Evolutionary conservation across 1,284 basidiomycete genomes (phyloP).

Genomic region (Hemileia vastatrix): DNA sequence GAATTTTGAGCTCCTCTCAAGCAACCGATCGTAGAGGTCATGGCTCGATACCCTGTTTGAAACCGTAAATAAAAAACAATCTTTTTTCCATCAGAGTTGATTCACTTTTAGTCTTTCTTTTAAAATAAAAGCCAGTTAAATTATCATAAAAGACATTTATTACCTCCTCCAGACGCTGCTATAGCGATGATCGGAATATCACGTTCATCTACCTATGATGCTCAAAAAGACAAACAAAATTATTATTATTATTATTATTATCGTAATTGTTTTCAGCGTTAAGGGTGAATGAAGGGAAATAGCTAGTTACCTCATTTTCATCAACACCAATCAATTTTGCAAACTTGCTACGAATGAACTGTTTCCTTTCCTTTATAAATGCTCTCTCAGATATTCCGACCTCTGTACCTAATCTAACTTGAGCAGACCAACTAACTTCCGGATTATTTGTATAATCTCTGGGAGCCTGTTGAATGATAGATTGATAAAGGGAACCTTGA

Average conservation of each 20-base stretch:
- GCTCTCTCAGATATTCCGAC: conserved; percentile 46
- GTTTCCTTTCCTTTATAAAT: conserved; percentile 44
- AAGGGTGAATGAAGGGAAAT: too few species aligned
- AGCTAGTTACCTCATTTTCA: too few species aligned
- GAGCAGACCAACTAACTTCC: conserved; percentile 48
- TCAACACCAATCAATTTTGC: conserved; percentile 45
- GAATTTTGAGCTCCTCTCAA: conserved; percentile 43
- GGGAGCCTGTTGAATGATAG: background rate
- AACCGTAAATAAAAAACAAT: background rate
- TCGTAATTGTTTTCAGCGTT: too few species aligned
- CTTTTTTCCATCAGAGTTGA: too few species aligned
- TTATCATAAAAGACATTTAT: background rate
- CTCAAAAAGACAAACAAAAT: too few species aligned
- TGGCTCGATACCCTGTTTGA: conserved; percentile 45
- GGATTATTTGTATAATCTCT: conserved; percentile 42
- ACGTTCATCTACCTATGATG: conserved; percentile 46
- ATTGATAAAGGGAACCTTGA: background rate
- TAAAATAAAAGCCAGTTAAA: background rate
- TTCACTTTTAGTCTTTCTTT: background rate
- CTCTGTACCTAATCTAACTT: conserved; percentile 44
- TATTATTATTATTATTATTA: too few species aligned
- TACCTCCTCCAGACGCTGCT: conserved; percentile 48
- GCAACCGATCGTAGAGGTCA: conserved; percentile 48
- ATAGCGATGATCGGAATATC: conserved; percentile 49
- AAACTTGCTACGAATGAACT: conserved; percentile 44